phyloP scores from a whole-genome alignment of 2,329 filamentous ascomycete species.

The Alternaria viburni region DNA sequence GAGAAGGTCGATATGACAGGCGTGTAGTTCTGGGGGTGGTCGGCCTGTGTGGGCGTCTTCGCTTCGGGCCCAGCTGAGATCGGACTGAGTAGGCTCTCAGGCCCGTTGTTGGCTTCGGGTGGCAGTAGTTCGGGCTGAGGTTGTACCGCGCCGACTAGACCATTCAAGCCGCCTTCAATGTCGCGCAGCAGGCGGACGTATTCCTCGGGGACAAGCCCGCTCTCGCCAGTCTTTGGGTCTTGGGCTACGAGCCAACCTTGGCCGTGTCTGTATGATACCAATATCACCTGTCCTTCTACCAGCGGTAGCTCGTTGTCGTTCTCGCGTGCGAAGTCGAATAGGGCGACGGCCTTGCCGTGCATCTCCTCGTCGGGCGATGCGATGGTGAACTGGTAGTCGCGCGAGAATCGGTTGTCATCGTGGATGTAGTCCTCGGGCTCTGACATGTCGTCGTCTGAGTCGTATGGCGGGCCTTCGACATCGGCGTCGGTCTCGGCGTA shows the following conservation, averaged over 20 bases:
- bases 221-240: constrained; percentile 92
- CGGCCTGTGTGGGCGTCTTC: constrained; percentile 50
- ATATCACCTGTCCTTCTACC: constrained; percentile 92
- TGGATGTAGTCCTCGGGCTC: constrained; percentile 55
- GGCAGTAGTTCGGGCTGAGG: constrained; percentile 12
- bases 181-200: constrained; percentile 92
- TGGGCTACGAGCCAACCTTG: constrained; percentile 98
- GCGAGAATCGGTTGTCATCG: constrained; percentile 81
- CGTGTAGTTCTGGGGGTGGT: constrained; percentile 45
- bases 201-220: constrained; percentile 92
- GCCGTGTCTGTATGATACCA: constrained; percentile 93
- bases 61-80: constrained; percentile 45
- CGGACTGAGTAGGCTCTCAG: constrained; percentile 41
- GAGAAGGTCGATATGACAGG: constrained; percentile 60
- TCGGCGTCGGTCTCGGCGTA: constrained; percentile 52
- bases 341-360: constrained; percentile 92
- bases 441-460: constrained; percentile 58
- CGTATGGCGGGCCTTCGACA: constrained; percentile 48
- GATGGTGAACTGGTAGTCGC: constrained; percentile 93
- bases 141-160: constrained; percentile 42
- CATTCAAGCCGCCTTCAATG: constrained; percentile 82
- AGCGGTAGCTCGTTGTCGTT: constrained; percentile 96
- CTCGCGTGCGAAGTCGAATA: constrained; percentile 94
- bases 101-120: constrained; percentile 27
- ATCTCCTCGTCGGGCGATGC: constrained; percentile 96